These are phyloP conservation scores for Pseudonitzschia multiseries DNA, from an alignment of 108 stramenopile species.

Conservation along the genomic window DNA sequence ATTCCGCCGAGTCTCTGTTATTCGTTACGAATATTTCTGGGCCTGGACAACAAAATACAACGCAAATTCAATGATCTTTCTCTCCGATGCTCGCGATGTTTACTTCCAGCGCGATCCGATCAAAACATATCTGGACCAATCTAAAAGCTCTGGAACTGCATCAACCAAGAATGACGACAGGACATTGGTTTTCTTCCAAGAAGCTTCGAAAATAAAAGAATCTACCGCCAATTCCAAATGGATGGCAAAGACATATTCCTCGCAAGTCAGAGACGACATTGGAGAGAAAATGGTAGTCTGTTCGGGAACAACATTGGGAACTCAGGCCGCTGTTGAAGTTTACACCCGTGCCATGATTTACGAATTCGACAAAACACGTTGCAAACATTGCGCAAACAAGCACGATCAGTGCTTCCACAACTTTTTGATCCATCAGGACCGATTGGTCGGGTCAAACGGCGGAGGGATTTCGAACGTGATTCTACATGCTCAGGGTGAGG, in stretches of 20 bases:
- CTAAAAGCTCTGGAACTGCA: background rate
- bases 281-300: constrained; percentile 21
- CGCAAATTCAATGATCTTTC: constrained; percentile 11
- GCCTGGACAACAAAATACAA: constrained; percentile 25
- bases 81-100: constrained; percentile 32
- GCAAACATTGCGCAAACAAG: background rate
- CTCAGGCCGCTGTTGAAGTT: constrained; percentile 26
- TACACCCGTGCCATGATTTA: constrained; percentile 7
- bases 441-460: background rate
- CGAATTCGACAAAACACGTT: constrained; percentile 3
- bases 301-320: constrained; percentile 34
- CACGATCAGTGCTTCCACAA: background rate
- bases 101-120: constrained; percentile 39
- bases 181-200: constrained; percentile 17
- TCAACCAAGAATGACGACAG: no score
- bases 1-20: background rate
- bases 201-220: background rate
- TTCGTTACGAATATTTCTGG: constrained; percentile 44
- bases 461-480: background rate
- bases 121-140: background rate
- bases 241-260: background rate
- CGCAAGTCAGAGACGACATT: background rate
- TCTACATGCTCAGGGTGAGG: background rate
- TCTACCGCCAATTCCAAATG: background rate
- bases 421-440: background rate